phyloP scores from a whole-genome alignment of 2,329 filamentous ascomycete species.

The Gnomoniopsis sp. region DNA sequence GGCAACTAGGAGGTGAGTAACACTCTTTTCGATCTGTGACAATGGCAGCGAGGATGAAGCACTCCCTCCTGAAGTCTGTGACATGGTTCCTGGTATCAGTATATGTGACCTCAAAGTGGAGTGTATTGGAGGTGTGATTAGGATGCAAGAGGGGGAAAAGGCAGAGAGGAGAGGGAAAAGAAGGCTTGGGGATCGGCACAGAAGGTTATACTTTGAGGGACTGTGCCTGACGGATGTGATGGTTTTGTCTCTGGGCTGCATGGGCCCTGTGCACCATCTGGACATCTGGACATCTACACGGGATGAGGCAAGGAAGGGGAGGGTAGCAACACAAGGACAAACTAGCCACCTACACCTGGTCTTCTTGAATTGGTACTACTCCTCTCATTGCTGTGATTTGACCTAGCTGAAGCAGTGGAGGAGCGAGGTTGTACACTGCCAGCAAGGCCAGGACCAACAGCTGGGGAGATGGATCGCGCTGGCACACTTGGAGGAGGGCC shows the following conservation, averaged over 20 bases:
- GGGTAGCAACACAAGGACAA: neutral
- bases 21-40: slow-evolving; percentile 98
- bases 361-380: slow-evolving; percentile 46
- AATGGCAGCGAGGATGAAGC: slow-evolving; percentile 66
- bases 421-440: slow-evolving; percentile 50
- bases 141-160: neutral
- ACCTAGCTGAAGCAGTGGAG: slow-evolving; percentile 64
- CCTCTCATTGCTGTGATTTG: slow-evolving; percentile 31
- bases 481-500: slow-evolving; percentile 55
- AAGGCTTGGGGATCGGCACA: neutral
- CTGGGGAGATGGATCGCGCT: slow-evolving; percentile 58
- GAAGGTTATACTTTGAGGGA: neutral
- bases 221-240: too few relatives aligned
- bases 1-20: slow-evolving; percentile 93
- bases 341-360: slow-evolving; percentile 55
- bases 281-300: too few relatives aligned
- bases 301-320: neutral
- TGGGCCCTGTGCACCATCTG: too few relatives aligned
- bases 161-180: neutral
- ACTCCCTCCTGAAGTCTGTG: slow-evolving; percentile 43
- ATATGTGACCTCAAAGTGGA: slow-evolving; percentile 4
- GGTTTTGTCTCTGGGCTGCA: too few relatives aligned
- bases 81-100: slow-evolving; percentile 27
- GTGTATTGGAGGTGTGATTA: neutral
- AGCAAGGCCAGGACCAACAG: slow-evolving; percentile 43